Evolutionary conservation across 805 yeast genomes (phyloP), one percentile per base, ranked within the genome.

Genomic region (Yarrowia osloensis): DNA sequence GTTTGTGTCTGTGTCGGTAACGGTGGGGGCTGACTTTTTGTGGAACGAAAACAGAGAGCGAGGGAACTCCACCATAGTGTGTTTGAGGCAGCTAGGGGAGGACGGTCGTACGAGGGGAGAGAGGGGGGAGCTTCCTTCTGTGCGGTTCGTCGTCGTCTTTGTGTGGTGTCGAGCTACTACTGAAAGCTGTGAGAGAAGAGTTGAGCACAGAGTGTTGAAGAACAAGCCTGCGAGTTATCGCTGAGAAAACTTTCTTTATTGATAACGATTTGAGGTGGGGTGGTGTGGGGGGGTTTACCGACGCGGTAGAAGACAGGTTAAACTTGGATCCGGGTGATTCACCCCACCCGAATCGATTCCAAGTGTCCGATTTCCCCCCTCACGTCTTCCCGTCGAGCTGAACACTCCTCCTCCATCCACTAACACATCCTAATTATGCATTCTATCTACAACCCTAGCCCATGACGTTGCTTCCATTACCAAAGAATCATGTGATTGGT

Each of bases 1-100:
- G 55, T 22, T 31, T 7, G 35, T 26, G 47, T 22, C 22, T 22
- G 50, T 15, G 33, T 17, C 29, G 42, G 59, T 13, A 15, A 28
- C 28, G 40, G 46, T 9, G 26, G 57, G 19, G 22, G 62, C 33
- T 11, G 63, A 57, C 49, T 57, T 57, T 57, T 40, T 57, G 63
- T 57, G 63, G 49, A 57, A 57, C 44, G 63, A 37, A 57, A 57
- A 57, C 44, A 57, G 63, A 37, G 35, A 33, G 63, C 63, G 63
- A 19, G 63, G 63, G 63, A 57, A 57, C 63, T 57, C 63, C 63
- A 57, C 63, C 63, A 57, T 57, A 57, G 63, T 57, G 63, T 57
- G 49, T 57, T 35, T 40, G 37, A 44, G 49, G 62, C 61, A 54
- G 61, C 57, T 31, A 21, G 57, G 40, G 57, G 40, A 33, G 57